These are phyloP conservation scores for Mercurialis annua DNA, from an alignment of 345 rosid genomes.

Conservation along the genomic window DNA sequence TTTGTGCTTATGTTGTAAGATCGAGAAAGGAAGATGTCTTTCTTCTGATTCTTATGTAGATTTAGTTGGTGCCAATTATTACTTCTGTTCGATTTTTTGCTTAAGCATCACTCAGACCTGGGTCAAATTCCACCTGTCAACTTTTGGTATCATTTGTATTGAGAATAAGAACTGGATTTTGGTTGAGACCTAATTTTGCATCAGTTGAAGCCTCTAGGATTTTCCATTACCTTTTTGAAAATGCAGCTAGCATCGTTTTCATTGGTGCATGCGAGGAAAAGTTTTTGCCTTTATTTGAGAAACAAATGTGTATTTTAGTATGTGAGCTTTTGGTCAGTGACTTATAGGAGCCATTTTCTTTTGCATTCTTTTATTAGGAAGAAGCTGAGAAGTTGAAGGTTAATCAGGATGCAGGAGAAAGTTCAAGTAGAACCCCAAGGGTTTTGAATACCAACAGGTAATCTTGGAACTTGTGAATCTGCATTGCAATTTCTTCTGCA, in stretches of 20 bases:
- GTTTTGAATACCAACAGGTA: constrained; percentile 48
- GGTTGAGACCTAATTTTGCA: background rate
- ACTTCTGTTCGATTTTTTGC: background rate
- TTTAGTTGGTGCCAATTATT: background rate
- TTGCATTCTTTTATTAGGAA: constrained; percentile 42
- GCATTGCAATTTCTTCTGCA: background rate
- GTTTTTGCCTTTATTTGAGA: background rate
- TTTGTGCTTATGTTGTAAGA: background rate
- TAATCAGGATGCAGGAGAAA: constrained; percentile 43
- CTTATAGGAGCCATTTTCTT: constrained; percentile 14
- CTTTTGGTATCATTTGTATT: background rate
- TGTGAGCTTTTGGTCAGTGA: constrained; percentile 5
- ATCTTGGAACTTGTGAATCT: constrained; percentile 5
- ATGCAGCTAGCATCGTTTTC: background rate
- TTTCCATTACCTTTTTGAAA: background rate
- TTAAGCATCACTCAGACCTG: background rate
- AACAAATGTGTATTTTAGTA: background rate
- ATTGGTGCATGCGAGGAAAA: background rate
- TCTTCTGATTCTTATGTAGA: background rate
- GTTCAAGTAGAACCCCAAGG: constrained; percentile 30
- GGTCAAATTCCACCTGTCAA: background rate
- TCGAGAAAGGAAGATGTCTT: background rate
- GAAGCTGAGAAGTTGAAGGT: constrained; percentile 60
- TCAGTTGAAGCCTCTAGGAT: background rate
- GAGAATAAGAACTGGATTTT: background rate